These are phyloP conservation scores for Yarrowia sp. DNA, from an alignment of 805 yeast genomes.

Conservation along the genomic window DNA sequence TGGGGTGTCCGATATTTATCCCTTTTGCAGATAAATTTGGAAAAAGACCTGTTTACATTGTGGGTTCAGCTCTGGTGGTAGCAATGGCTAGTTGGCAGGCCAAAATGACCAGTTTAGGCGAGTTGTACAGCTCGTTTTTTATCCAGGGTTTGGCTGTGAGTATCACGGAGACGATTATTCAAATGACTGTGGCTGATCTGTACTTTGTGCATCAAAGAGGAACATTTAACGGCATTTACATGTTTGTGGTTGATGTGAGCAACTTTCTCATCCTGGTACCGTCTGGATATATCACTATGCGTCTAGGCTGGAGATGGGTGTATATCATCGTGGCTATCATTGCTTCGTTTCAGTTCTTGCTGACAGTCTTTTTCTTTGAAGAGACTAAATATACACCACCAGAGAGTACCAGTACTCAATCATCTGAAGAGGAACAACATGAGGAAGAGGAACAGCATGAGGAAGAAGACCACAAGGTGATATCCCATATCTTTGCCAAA, in stretches of 20 bases:
- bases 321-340: slow-evolving; percentile 30
- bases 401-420: no score
- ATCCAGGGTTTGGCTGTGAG: not conserved
- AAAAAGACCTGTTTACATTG: not conserved
- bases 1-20: not conserved
- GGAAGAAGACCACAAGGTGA: not conserved
- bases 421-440: not conserved
- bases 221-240: slow-evolving; percentile 32
- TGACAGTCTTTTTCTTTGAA: not conserved
- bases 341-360: not conserved
- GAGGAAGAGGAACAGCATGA: not conserved
- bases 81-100: not conserved
- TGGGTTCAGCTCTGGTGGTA: not conserved
- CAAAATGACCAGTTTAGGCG: not conserved
- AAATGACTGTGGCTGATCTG: not conserved
- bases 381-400: not conserved
- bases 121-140: not conserved
- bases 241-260: slow-evolving; percentile 34
- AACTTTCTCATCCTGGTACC: slow-evolving; percentile 32
- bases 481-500: no score
- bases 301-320: slow-evolving; percentile 35
- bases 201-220: slow-evolving; percentile 34
- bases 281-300: slow-evolving; percentile 33
- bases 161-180: not conserved
- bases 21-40: slow-evolving; percentile 1